Evolutionary conservation across 331 rosid genomes (phyloP), one percentile per base, ranked within the genome.

Genomic region (Pyrus hybrid): DNA sequence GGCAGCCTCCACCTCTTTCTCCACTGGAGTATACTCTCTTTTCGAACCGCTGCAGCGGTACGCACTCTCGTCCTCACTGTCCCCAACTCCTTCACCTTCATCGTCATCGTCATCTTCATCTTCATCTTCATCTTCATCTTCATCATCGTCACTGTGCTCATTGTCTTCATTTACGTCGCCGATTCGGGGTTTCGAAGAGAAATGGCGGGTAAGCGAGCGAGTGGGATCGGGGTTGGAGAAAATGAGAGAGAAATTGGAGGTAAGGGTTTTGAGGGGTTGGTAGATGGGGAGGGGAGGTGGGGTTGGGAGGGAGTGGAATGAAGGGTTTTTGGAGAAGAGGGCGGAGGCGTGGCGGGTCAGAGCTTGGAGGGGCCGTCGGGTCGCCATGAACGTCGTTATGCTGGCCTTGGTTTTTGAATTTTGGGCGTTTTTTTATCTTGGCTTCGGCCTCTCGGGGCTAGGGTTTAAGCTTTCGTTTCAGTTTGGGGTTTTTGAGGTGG

Each of bases 1-100:
- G 25, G 80, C 84, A 1, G 97, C 89, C 85, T 92, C 99, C 21
- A 77, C 92, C 74, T 83, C 88, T 77, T 70, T 89, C 86, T 92
- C 97, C 80, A 88, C 97, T 71, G 83, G 47, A 21, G 91, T 76
- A 67, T 83, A 89, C 83, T 73, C 92, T 71, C 84, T 87, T 53
- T 81, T 82, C 75, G 83, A 32, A 14, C 80, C 43, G 41, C 76
- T 30, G 28, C 83, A 49, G 49, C 7, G 84, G 12, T 49, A 49
- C 16, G 71, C 87, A 2, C 63, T 68, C 76, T 77, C 85, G 45
- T 81, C 85, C 72, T 87, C 93, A 14, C 77, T 53, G 20, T 83
- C 91, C 13, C 47, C 80, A 10, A 68, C 77, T 4, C 80, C 91
- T 2, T 81, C 91, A 5, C 28, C 3, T n/a, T n/a, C n/a, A n/a